Evolutionary conservation across 1,284 basidiomycete species (phyloP), one percentile per base, ranked within the genome.

Genomic region (Thelephora terrestris): DNA sequence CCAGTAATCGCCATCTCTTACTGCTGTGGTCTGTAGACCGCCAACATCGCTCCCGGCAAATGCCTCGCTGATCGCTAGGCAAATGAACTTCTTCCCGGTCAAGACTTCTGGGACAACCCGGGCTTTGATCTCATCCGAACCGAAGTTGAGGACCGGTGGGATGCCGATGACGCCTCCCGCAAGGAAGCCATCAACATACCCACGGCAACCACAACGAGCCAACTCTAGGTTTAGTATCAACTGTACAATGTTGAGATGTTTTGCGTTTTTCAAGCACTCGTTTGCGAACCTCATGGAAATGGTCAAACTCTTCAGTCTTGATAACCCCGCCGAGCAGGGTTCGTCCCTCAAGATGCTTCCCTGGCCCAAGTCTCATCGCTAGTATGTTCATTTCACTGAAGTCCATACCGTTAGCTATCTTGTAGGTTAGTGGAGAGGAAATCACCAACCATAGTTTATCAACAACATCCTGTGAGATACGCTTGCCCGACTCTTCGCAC

Each of bases 21-120:
- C 78, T 2, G 95, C 95, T 2, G 81, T 85, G 5, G 91, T 95
- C 63, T 87, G 82, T 40, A 93, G 60, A 5, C 89, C 88, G 43
- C 79, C 69, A 1, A 97, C 93, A 60, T 97, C 93, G 47, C 87
- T 91, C n/a, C 94, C 95, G 7, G 94, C 95, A 60, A 90, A 92
- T 1, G 84, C 83, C 64, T 88, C 85, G 47, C 75, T 79, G 55
- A 88, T 82, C 3, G 85, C 85, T 29, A 88, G 68, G 4, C 81
- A 81, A 46, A 87, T 75, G 54, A 76, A 85, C 61, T 91, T 94
- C 64, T 86, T 88, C 17, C 91, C 95, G 1, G 74, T 71, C 18
- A 99, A 68, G 1, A 81, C 76, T 35, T 81, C 79, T n/a, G 67
- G 65, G 6, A 69, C 59, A n/a, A 96, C 75, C 61, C 78, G 75